These are phyloP conservation scores for Alternaria ventricosa DNA, from an alignment of 2,329 filamentous ascomycete species.

Conservation along the genomic window DNA sequence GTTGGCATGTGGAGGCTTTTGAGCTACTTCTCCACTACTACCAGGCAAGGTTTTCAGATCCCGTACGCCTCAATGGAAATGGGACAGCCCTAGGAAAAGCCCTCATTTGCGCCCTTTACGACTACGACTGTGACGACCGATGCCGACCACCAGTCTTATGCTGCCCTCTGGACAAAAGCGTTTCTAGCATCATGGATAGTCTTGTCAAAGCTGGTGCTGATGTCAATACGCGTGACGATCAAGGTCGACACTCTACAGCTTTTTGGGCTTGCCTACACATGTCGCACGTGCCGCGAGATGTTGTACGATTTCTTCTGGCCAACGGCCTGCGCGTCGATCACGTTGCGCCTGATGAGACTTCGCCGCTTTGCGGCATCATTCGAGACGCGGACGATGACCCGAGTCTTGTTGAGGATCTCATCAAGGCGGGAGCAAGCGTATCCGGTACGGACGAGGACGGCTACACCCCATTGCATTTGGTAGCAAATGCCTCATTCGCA, in stretches of 20 bases:
- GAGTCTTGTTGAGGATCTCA: neutral
- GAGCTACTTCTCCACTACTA: neutral
- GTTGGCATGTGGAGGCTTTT: slow-evolving; percentile 2
- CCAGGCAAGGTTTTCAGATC: neutral
- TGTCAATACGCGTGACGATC: neutral
- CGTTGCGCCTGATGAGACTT: neutral
- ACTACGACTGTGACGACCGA: neutral
- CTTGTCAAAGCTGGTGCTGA: neutral
- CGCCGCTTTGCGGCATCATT: neutral
- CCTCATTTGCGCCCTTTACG: neutral
- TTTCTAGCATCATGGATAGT: neutral
- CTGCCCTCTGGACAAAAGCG: neutral
- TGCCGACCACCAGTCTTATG: neutral
- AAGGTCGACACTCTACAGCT: neutral
- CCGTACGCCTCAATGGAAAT: neutral
- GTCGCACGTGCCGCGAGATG: neutral
- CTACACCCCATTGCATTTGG: neutral
- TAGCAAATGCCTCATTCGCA: neutral
- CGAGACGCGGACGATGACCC: neutral
- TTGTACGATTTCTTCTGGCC: neutral
- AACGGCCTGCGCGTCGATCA: neutral
- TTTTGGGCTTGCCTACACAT: neutral
- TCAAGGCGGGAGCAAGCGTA: neutral
- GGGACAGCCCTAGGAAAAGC: neutral
- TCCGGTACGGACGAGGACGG: neutral